These are phyloP conservation scores for Solanum clarkiae DNA, from an alignment of 257 asterid species.

Conservation along the genomic window DNA sequence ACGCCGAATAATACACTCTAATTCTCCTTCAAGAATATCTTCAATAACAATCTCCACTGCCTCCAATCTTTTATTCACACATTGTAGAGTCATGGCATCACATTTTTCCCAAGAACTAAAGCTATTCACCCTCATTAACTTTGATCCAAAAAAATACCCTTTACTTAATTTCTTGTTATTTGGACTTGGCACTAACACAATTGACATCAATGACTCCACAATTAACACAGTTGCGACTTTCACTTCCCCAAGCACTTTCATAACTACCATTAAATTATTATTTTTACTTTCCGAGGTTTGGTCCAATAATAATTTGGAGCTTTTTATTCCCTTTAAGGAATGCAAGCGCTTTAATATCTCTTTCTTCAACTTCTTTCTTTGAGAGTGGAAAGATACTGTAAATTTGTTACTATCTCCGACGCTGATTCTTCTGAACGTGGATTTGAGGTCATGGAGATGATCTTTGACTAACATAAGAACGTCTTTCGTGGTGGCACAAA, in stretches of 20 bases:
- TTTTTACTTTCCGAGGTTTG: not conserved
- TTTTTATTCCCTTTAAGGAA: constrained; percentile 41
- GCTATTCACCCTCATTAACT: constrained; percentile 47
- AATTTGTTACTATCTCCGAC: constrained; percentile 11
- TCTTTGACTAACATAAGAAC: constrained; percentile 42
- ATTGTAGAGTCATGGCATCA: constrained; percentile 16
- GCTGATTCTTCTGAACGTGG: constrained; percentile 42
- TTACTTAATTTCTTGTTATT: constrained; percentile 22
- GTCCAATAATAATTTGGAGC: not conserved
- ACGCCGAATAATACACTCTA: constrained; percentile 56
- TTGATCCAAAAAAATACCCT: constrained; percentile 33
- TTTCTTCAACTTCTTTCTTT: constrained; percentile 64
- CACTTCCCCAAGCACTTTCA: constrained; percentile 41
- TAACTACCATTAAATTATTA: constrained; percentile 28
- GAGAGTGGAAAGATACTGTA: constrained; percentile 24
- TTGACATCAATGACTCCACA: constrained; percentile 46
- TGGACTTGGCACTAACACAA: constrained; percentile 44
- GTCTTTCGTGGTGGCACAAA: constrained; percentile 70
- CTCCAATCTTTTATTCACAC: constrained; percentile 43
- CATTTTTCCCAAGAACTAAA: constrained; percentile 49
- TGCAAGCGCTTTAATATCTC: constrained; percentile 48
- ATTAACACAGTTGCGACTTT: constrained; percentile 32
- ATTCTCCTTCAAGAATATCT: constrained; percentile 42
- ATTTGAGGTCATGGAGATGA: constrained; percentile 55
- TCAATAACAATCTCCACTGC: constrained; percentile 48